phyloP scores from a whole-genome alignment of 371 early-diverging fungal species.

The Lichtheimia ramosa region DNA sequence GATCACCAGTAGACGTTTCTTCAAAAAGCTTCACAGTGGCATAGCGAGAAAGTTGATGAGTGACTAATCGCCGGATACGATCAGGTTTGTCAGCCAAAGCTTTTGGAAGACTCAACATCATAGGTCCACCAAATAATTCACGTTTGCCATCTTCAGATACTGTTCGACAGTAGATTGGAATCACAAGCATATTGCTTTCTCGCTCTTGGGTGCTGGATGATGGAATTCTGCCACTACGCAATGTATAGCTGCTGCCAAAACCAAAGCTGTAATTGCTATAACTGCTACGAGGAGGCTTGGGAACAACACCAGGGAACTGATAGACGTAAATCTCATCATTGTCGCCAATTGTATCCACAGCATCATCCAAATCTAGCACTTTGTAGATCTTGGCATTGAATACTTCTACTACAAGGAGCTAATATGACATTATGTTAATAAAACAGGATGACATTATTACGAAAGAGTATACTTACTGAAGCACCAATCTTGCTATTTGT shows the following conservation, averaged over 20 bases:
- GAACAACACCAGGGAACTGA: constrained; percentile 54
- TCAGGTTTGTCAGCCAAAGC: constrained; percentile 4
- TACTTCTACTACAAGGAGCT: constrained; percentile 65
- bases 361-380: constrained; percentile 61
- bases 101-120: constrained; percentile 8
- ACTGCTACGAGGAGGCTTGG: background rate
- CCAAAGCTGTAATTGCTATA: too few species aligned
- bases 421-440: background rate
- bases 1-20: constrained; percentile 1
- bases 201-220: background rate
- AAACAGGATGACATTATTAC: background rate
- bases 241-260: background rate
- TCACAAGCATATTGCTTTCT: constrained; percentile 6
- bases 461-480: constrained; percentile 22
- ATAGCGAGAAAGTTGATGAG: constrained; percentile 16
- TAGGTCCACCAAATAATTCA: constrained; percentile 11
- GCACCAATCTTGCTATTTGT: constrained; percentile 44
- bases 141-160: background rate
- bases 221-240: background rate
- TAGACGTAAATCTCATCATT: constrained; percentile 71
- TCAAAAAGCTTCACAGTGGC: constrained; percentile 17
- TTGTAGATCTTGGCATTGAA: constrained; percentile 63
- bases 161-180: constrained; percentile 14
- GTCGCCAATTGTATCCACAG: constrained; percentile 55
- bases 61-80: constrained; percentile 12